Conservation (phyloP, 2,329 filamentous ascomycete genomes). For the Colletotrichum aenigma region DNA sequence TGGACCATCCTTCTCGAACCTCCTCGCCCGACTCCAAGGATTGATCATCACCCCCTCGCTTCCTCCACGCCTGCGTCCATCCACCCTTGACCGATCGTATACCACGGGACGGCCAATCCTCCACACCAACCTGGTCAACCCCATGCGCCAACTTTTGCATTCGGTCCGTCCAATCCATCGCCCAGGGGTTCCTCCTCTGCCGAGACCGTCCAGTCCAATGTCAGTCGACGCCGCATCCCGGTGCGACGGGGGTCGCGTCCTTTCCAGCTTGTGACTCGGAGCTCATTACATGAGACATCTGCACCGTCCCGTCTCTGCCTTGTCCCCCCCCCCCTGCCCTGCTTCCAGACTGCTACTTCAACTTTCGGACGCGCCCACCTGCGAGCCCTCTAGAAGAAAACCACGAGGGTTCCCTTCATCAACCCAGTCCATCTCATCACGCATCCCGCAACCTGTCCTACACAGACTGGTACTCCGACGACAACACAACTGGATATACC, state of each 20-base stretch:
- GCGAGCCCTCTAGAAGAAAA: neutral
- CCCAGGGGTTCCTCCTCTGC: neutral
- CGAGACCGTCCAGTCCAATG: neutral
- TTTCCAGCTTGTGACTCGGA: neutral
- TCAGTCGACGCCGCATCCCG: constrained; percentile 5
- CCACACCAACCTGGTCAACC: constrained; percentile 12
- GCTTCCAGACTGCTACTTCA: neutral
- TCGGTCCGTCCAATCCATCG: constrained; percentile 17
- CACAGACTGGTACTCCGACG: neutral
- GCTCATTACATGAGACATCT: neutral
- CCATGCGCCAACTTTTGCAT: constrained; percentile 18
- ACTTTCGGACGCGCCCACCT: neutral
- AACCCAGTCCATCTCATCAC: neutral
- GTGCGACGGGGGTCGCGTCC: neutral
- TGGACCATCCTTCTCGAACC: neutral
- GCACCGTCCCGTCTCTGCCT: neutral
- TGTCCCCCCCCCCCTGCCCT: neutral
- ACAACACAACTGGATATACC: neutral
- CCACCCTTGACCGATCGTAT: neutral
- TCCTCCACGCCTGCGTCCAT: neutral
- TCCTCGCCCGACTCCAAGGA: neutral
- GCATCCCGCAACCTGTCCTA: neutral
- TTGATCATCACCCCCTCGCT: neutral
- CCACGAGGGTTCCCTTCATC: neutral
- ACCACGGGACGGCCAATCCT: constrained; percentile 7